phyloP scores from a whole-genome alignment of 345 rosid species.

The Carallia brachiata region DNA sequence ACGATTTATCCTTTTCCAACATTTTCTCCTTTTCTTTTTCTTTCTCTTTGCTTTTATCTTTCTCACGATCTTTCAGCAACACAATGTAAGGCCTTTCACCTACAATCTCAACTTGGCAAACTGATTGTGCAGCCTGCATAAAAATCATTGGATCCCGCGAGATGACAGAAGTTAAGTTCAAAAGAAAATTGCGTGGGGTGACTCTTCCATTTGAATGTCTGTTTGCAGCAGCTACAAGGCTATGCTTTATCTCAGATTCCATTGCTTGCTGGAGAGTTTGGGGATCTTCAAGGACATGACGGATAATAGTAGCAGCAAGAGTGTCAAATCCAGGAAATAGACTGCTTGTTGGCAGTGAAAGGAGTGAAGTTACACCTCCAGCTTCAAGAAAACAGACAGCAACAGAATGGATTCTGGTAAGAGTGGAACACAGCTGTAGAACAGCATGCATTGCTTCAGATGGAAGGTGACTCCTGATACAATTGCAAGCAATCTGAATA shows the following conservation, averaged over 20 bases:
- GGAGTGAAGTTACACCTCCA: slow-evolving; percentile 75
- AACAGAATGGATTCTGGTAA: slow-evolving; percentile 71
- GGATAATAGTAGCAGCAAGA: slow-evolving; percentile 78
- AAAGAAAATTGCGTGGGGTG: slow-evolving; percentile 71
- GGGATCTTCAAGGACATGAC: slow-evolving; percentile 93
- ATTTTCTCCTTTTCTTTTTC: slow-evolving; percentile 66
- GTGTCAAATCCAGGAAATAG: slow-evolving; percentile 92
- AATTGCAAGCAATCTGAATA: slow-evolving; percentile 83
- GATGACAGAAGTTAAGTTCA: slow-evolving; percentile 68
- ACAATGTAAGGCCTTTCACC: slow-evolving; percentile 90
- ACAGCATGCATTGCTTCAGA: slow-evolving; percentile 93
- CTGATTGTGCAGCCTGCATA: slow-evolving; percentile 73
- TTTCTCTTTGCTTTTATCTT: slow-evolving; percentile 69
- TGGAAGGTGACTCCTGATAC: slow-evolving; percentile 70
- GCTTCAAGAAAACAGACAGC: slow-evolving; percentile 86
- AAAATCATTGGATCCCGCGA: slow-evolving; percentile 81
- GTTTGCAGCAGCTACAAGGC: slow-evolving; percentile 69
- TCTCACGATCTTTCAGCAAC: slow-evolving; percentile 85
- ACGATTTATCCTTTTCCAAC: slow-evolving; percentile 59
- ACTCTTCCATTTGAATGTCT: slow-evolving; percentile 83
- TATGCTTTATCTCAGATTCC: slow-evolving; percentile 94
- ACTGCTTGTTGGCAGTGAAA: slow-evolving; percentile 79
- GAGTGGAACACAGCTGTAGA: slow-evolving; percentile 80
- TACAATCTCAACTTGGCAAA: slow-evolving; percentile 92
- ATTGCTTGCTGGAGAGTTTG: slow-evolving; percentile 95